Conservation (phyloP, 2,329 filamentous ascomycete species). For the Aspergillus candidus region DNA sequence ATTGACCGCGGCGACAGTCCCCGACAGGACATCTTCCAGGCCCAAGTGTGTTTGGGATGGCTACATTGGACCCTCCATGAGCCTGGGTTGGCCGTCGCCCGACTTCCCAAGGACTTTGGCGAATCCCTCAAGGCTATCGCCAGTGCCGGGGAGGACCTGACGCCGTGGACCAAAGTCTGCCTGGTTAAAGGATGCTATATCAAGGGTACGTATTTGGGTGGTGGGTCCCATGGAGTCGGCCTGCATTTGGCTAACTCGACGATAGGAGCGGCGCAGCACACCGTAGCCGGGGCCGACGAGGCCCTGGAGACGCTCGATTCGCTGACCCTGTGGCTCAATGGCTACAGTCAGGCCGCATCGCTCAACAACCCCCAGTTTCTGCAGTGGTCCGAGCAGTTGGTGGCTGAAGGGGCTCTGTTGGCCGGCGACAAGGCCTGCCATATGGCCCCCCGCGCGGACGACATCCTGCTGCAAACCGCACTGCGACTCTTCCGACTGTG, state of each 20-base stretch:
- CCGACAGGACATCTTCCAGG: conserved; percentile 63
- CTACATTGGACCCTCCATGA: conserved; percentile 73
- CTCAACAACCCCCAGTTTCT: conserved; percentile 59
- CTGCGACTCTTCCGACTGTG: conserved; percentile 46
- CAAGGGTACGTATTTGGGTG: conserved; percentile 50
- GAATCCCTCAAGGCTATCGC: conserved; percentile 50
- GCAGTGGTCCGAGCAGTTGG: conserved; percentile 71
- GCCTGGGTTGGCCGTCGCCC: conserved; percentile 54
- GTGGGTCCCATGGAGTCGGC: neutral
- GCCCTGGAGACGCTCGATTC: conserved; percentile 63
- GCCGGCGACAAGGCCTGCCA: conserved; percentile 48
- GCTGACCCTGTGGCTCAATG: conserved; percentile 56
- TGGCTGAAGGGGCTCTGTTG: conserved; percentile 69
- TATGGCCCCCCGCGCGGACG: conserved; percentile 15
- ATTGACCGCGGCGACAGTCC: conserved; percentile 53
- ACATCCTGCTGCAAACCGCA: conserved; percentile 31
- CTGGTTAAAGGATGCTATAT: conserved; percentile 73
- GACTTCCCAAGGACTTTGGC: conserved; percentile 59
- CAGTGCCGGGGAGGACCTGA: conserved; percentile 46
- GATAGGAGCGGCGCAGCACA: conserved; percentile 43
- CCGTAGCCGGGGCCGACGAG: conserved; percentile 41
- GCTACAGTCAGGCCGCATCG: conserved; percentile 30
- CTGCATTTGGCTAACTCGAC: conserved; percentile 10
- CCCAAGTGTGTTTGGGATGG: conserved; percentile 77
- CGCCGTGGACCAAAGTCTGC: conserved; percentile 77